phyloP scores from a whole-genome alignment of 495 filamentous ascomycete species.

The Daldinia concentrica region DNA sequence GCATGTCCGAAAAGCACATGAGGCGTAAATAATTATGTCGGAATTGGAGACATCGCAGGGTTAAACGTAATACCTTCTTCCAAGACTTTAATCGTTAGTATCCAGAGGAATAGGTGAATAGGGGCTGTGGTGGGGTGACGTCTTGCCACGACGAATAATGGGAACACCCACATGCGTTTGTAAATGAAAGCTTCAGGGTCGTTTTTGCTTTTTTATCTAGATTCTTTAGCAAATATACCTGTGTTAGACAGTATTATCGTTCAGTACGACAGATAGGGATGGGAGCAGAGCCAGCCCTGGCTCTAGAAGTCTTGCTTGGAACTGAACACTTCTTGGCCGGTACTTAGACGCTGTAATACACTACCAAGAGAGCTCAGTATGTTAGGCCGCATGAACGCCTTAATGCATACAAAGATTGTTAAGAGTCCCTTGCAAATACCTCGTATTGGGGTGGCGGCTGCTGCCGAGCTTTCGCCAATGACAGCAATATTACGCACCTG shows the following conservation, averaged over 20 bases:
- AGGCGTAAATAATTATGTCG: not conserved
- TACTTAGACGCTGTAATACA: not conserved
- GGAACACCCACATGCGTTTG: not conserved
- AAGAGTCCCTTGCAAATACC: constrained; percentile 5
- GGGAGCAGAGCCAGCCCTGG: not conserved
- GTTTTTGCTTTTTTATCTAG: not conserved
- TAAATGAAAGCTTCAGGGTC: not conserved
- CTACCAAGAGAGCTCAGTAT: not conserved
- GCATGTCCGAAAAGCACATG: not conserved
- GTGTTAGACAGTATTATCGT: too few relatives aligned
- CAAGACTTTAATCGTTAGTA: not conserved
- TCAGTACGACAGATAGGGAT: not conserved
- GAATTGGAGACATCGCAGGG: not conserved
- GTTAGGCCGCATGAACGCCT: not conserved
- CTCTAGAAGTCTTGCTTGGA: not conserved
- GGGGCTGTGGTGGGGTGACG: constrained; percentile 1
- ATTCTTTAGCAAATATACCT: too few relatives aligned
- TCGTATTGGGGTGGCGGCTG: not conserved
- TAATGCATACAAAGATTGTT: not conserved
- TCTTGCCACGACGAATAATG: not conserved
- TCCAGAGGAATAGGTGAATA: not conserved
- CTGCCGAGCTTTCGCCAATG: not conserved
- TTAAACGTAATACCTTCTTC: not conserved
- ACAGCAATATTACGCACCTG: not conserved
- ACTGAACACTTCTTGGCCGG: not conserved